Conservation (phyloP, 495 filamentous ascomycete species). For the Aspergillus leporis region DNA sequence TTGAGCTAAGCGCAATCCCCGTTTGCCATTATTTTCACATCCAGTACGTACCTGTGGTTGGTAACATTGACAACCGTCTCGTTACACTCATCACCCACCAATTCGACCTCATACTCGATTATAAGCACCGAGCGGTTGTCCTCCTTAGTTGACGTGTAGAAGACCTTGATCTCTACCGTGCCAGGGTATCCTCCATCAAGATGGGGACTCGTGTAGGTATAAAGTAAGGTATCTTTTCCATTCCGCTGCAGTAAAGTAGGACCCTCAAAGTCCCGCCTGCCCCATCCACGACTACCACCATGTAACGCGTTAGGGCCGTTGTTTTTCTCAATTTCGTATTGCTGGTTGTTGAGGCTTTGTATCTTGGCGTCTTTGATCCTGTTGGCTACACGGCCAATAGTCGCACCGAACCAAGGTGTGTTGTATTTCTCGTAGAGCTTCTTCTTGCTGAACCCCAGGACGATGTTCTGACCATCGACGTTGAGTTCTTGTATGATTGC, state of each 20-base stretch:
- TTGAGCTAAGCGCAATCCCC: background rate
- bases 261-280: conserved; percentile 78
- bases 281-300: conserved; percentile 82
- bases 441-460: conserved; percentile 75
- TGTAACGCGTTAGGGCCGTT: conserved; percentile 79
- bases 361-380: conserved; percentile 75
- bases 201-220: conserved; percentile 69
- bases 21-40: background rate
- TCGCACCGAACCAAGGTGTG: conserved; percentile 82
- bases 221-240: conserved; percentile 75
- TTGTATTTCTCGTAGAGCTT: conserved; percentile 73
- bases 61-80: conserved; percentile 91
- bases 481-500: conserved; percentile 86
- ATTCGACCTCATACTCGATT: conserved; percentile 85
- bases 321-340: conserved; percentile 70
- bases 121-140: conserved; percentile 65
- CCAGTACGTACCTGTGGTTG: conserved; percentile 77
- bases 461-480: conserved; percentile 78
- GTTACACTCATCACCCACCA: conserved; percentile 71
- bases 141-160: conserved; percentile 75
- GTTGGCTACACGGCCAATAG: conserved; percentile 90
- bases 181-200: conserved; percentile 88
- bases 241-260: conserved; percentile 63
- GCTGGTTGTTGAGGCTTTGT: conserved; percentile 67
- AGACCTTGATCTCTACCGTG: conserved; percentile 72